These are phyloP conservation scores for Acacia pycnantha DNA, from an alignment of 331 rosid species.

Conservation along the genomic window DNA sequence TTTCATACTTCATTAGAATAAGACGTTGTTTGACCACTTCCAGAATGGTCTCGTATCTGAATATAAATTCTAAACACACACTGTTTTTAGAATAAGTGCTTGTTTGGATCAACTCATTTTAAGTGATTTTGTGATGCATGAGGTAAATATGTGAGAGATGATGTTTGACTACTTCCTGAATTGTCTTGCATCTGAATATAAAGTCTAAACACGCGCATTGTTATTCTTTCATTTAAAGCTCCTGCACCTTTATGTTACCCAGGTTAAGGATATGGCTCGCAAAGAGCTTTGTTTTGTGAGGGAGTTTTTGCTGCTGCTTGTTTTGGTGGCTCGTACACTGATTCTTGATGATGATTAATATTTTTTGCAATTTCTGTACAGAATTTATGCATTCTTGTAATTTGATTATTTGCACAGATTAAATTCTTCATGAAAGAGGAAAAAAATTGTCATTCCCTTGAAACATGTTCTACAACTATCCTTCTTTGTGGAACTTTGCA, in stretches of 20 bases:
- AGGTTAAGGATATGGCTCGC: slow-evolving; percentile 35
- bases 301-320: slow-evolving; percentile 5
- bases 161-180: neutral
- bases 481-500: too few relatives aligned
- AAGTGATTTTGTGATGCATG: too few relatives aligned
- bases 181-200: neutral
- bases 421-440: neutral
- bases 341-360: slow-evolving; percentile 23
- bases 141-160: neutral
- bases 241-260: slow-evolving; percentile 15
- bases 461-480: neutral
- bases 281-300: slow-evolving; percentile 10
- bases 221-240: neutral
- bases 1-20: neutral
- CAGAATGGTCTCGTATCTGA: neutral
- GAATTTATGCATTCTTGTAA: slow-evolving; percentile 16
- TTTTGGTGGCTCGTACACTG: slow-evolving; percentile 15
- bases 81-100: neutral
- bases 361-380: slow-evolving; percentile 33
- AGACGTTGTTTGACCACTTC: neutral
- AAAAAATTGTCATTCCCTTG: neutral
- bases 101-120: too few relatives aligned
- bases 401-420: slow-evolving; percentile 19
- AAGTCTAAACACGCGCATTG: neutral
- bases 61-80: neutral